These are phyloP conservation scores for Rhynchosporium secalis DNA, from an alignment of 2,329 filamentous ascomycete genomes.

Conservation along the genomic window DNA sequence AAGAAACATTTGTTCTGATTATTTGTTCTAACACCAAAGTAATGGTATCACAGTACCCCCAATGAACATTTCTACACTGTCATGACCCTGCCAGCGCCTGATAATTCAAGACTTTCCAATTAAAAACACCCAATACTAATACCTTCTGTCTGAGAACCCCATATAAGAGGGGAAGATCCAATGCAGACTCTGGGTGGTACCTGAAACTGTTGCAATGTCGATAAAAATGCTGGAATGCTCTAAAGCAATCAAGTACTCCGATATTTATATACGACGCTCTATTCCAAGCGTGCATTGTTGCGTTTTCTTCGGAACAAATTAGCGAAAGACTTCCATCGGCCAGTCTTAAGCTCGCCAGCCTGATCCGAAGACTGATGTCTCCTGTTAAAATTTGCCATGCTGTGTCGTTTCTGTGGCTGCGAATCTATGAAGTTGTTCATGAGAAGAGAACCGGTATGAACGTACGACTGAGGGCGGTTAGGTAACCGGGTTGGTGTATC, in stretches of 20 bases:
- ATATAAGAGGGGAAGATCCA: conserved; percentile 9
- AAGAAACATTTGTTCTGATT: conserved; percentile 3
- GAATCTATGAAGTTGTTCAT: conserved; percentile 20
- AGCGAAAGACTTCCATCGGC: conserved; percentile 35
- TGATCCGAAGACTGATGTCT: conserved; percentile 7
- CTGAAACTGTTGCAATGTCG: conserved; percentile 7
- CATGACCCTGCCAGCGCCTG: neutral
- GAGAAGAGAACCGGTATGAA: conserved; percentile 26
- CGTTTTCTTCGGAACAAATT: conserved; percentile 34
- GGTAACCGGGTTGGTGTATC: conserved; percentile 30
- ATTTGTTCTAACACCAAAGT: neutral
- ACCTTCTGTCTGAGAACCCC: conserved; percentile 8
- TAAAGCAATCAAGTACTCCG: conserved; percentile 3
- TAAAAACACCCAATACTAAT: neutral
- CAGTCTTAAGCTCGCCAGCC: conserved; percentile 27
- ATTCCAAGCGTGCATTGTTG: neutral
- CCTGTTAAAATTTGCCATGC: conserved; percentile 14
- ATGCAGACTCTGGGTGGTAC: conserved; percentile 11
- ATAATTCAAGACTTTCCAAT: neutral
- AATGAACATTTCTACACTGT: conserved; percentile 4
- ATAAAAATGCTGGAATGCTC: conserved; percentile 10
- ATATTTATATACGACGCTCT: neutral
- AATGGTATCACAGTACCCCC: neutral
- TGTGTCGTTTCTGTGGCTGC: conserved; percentile 20
- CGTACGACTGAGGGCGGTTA: conserved; percentile 31